Conservation (phyloP, 768 basidiomycete genomes). For the Trametes coccinea region DNA sequence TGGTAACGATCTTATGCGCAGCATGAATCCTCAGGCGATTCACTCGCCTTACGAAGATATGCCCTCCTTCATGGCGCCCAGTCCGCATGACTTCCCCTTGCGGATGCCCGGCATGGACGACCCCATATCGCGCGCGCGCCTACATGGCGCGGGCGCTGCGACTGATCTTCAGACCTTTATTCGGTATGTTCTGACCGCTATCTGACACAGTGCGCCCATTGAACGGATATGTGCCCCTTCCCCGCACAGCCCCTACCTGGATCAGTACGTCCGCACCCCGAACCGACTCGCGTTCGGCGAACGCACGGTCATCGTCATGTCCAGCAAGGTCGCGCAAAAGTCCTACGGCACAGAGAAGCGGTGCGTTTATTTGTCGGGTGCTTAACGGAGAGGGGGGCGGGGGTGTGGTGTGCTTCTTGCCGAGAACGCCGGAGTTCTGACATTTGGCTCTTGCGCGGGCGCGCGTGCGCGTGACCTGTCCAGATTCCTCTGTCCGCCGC, state of each 20-base stretch:
- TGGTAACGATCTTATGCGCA: slow-evolving; percentile 57
- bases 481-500: slow-evolving; percentile 90
- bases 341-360: slow-evolving; percentile 96
- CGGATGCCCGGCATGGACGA: slow-evolving; percentile 66
- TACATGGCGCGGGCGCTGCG: slow-evolving; percentile 55
- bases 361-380: slow-evolving; percentile 39
- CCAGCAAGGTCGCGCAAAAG: slow-evolving; percentile 96
- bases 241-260: slow-evolving; percentile 60
- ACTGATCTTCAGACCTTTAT: slow-evolving; percentile 82
- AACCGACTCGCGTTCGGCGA: slow-evolving; percentile 92
- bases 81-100: slow-evolving; percentile 58
- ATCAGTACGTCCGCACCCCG: slow-evolving; percentile 80
- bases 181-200: slow-evolving; percentile 46
- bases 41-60: slow-evolving; percentile 59
- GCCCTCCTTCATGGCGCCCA: slow-evolving; percentile 53
- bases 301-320: slow-evolving; percentile 94
- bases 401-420: background rate
- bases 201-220: slow-evolving; percentile 23
- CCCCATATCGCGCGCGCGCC: slow-evolving; percentile 63
- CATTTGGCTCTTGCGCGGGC: slow-evolving; percentile 18
- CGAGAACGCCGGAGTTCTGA: slow-evolving; percentile 10
- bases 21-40: slow-evolving; percentile 72
- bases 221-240: slow-evolving; percentile 10
- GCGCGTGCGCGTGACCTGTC: slow-evolving; percentile 4
- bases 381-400: background rate